phyloP scores from a whole-genome alignment of 1,139 yeast genomes.

The Pichia norvegensis region DNA sequence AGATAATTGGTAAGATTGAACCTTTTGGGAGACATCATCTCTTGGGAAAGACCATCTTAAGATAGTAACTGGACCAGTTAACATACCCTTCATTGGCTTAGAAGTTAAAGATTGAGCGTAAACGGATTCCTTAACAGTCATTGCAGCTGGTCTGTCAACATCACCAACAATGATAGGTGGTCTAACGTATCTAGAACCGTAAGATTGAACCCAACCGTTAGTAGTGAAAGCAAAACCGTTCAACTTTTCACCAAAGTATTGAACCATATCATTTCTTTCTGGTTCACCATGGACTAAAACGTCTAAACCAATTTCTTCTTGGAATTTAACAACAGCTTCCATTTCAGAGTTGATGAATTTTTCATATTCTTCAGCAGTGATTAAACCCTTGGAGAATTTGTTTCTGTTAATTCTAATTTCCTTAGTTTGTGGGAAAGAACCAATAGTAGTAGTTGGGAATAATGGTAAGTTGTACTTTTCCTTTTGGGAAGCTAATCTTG shows the following conservation, averaged over 20 bases:
- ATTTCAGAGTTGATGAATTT: slow-evolving; percentile 94
- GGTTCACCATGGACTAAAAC: slow-evolving; percentile 99
- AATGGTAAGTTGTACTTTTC: slow-evolving; percentile 84
- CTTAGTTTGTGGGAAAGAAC: slow-evolving; percentile 99
- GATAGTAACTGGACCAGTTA: slow-evolving; percentile 99
- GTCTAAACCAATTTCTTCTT: slow-evolving; percentile 96
- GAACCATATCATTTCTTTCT: slow-evolving; percentile 99
- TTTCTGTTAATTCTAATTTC: slow-evolving; percentile 98
- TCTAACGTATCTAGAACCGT: slow-evolving; percentile 99
- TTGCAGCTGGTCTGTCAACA: slow-evolving; percentile 95
- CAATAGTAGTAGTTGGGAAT: slow-evolving; percentile 99
- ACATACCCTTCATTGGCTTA: slow-evolving; percentile 99
- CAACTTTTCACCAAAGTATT: slow-evolving; percentile 98
- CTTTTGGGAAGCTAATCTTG: slow-evolving; percentile 83
- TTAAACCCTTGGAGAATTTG: slow-evolving; percentile 94
- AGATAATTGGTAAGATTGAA: slow-evolving; percentile 95
- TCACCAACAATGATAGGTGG: slow-evolving; percentile 99
- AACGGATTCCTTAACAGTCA: slow-evolving; percentile 98
- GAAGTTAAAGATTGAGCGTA: slow-evolving; percentile 95
- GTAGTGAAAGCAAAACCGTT: slow-evolving; percentile 97
- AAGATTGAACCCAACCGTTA: slow-evolving; percentile 99
- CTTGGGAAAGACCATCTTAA: slow-evolving; percentile 99
- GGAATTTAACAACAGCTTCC: slow-evolving; percentile 93
- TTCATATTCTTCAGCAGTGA: slow-evolving; percentile 91
- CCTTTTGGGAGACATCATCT: slow-evolving; percentile 90